Base-by-base conservation (phyloP, 1,139 yeast genomes). In the Nadsonia commutata region DNA sequence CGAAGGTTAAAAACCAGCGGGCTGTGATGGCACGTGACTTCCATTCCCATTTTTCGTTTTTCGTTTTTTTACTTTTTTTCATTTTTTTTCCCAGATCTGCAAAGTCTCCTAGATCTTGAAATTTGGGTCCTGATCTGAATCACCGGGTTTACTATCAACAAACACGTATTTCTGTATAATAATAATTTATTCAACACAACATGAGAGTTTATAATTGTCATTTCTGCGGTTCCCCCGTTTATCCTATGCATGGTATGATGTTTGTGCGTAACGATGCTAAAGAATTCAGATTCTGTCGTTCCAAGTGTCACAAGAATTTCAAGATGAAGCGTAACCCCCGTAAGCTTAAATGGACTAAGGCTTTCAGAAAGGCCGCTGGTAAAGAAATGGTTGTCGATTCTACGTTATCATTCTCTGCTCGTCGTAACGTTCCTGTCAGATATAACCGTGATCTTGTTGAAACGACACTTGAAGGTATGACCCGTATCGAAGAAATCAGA, bases 291-390 rank as follows among this genome's bases (percentile, higher is more conserved):
- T 90, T 90, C 70, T 90, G 99, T 64, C 85, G 97, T 64, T 86
- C 97, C 51, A 90, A 93, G 64, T 90, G 99, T 68, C 98, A 90
- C 68, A 85, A 86, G 63, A 82, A 90, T 47, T 90, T 90, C 78
- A 90, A 90, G 66, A 94, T 86, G 71, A 88, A 95, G 72, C 81
- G 99, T 67, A 90, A 90, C 70, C 99, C 99, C 56, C 81, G 99
- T 70, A 90, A 90, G 67, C 79, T 88, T 65, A 81, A 76, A 68
- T 90, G 98, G 98, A 90, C 98, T 48, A 90, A 93, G 66, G 97
- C 98, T 1, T 90, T 93, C 75, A 80, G 99, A 70, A 90, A 90
- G 66, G 95, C 97, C 48, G 97, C 97, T 43, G 99, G 99, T 57
- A 90, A 90, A 65, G 99, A 90, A 64, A 76, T 90, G 72, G 96